A percentile compares a stretch with the other conserved stretches of the same genome.
Evolutionary conservation across 1,139 yeast species (phyloP).

Genomic region (Debaryomyces fabryi): DNA sequence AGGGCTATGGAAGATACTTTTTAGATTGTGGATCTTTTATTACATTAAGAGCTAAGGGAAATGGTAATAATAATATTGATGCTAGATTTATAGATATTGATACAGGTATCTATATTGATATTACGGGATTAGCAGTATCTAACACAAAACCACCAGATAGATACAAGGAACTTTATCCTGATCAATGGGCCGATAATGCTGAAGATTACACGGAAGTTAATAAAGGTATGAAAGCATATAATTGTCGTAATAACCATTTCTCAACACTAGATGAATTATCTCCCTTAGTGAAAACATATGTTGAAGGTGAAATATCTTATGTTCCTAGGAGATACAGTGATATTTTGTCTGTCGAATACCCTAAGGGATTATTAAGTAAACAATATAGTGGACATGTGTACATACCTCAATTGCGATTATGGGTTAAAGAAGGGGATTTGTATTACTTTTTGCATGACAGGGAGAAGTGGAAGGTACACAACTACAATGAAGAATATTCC

Average conservation of each 20-base stretch:
- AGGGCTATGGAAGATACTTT: slow-evolving; percentile 39
- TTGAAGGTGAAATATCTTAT: slow-evolving; percentile 47
- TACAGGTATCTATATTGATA: slow-evolving; percentile 36
- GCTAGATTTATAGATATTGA: slow-evolving; percentile 38
- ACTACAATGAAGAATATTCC: slow-evolving; percentile 23
- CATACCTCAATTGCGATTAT: slow-evolving; percentile 34
- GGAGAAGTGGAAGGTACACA: slow-evolving; percentile 32
- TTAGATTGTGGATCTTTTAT: slow-evolving; percentile 33
- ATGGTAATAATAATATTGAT: slow-evolving; percentile 34
- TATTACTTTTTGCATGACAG: slow-evolving; percentile 20
- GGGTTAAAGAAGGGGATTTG: slow-evolving; percentile 30
- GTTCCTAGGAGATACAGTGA: slow-evolving; percentile 34
- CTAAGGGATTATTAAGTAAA: slow-evolving; percentile 27
- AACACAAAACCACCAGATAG: slow-evolving; percentile 31
- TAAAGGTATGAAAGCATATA: slow-evolving; percentile 30
- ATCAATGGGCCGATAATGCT: slow-evolving; percentile 17
- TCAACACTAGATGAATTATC: slow-evolving; percentile 24
- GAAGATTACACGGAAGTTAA: slow-evolving; percentile 18
- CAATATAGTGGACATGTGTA: slow-evolving; percentile 28
- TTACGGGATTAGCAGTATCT: slow-evolving; percentile 31
- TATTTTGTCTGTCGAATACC: slow-evolving; percentile 35
- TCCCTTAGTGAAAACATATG: slow-evolving; percentile 27
- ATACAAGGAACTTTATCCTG: slow-evolving; percentile 20
- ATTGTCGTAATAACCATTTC: slow-evolving; percentile 36
- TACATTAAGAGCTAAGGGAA: slow-evolving; percentile 28